Evolutionary conservation across 331 rosid species (phyloP), one percentile per base, ranked within the genome.

Genomic region (Acacia concinna): DNA sequence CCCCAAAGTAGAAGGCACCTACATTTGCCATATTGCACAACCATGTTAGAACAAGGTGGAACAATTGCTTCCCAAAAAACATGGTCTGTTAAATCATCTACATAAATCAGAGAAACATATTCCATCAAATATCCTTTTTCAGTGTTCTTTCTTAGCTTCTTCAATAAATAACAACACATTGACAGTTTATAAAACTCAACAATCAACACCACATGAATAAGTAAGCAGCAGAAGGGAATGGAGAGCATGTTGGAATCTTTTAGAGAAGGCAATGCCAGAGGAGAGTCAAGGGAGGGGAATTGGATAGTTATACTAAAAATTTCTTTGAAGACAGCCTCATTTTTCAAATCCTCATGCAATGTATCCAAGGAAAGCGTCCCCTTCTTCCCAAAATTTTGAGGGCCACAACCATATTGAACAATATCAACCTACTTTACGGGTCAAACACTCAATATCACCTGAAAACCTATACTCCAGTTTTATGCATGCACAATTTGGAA

Each of bases 1-100:
- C 72, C 99, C 98, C 81, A 96, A 74, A 30, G 99, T 96, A 17
- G 94, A 96, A 70, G 99, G 99, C 74, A 96, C 98, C 99, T 91
- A 74, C 82, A 86, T 70, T 71, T 56, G 79, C 65, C 83, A 84
- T 52, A 13, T 54, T 54, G 28, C 6, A 30, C 11, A 18, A 27
- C 35, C 46, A 23, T 7, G 54, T 81, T 65, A 69, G 18, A 64
- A 64, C 14, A 18, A 63, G 68, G 70, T 7, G 27, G 18, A 32
- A 64, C 43, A 15, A 31, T 54, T 54, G 8, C 30, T 54, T 23
- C 52, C 63, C 28, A 9, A 20, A 47, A 47, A 51, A 51, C 3
- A 51, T 20, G 0, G 6, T 51, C 59, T 51, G 27, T 20, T 2
- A 51, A 32, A 1, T 38, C 11, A 38, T 38, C 41, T 38, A 2